Conservation (phyloP, 768 basidiomycete genomes). For the Dioszegia hungarica region DNA sequence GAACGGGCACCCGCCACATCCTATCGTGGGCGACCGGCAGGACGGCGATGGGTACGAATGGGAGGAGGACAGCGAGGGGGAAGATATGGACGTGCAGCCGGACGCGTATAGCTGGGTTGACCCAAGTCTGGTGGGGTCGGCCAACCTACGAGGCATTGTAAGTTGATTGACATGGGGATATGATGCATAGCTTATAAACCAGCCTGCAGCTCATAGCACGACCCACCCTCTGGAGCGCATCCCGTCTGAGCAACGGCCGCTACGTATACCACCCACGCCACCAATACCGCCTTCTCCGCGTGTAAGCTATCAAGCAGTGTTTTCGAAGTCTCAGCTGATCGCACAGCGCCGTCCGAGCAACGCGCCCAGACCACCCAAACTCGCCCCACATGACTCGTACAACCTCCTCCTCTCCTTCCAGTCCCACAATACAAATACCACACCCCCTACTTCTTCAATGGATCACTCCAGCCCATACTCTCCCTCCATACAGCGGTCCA, state of each 20-base stretch:
- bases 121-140: conserved; percentile 31
- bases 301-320: background rate
- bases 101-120: conserved; percentile 40
- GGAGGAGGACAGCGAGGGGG: conserved; percentile 25
- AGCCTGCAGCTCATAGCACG: background rate
- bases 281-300: conserved; percentile 1
- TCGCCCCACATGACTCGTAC: conserved; percentile 28
- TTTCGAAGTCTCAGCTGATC: background rate
- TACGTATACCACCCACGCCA: background rate
- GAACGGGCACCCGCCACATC: background rate
- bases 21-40: background rate
- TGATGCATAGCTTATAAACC: background rate
- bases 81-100: conserved; percentile 13
- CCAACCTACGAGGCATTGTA: conserved; percentile 19
- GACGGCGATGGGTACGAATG: conserved; percentile 22
- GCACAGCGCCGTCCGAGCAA: background rate
- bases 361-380: conserved; percentile 3
- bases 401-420: conserved; percentile 36
- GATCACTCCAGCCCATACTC: background rate
- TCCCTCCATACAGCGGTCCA: conserved; percentile 1
- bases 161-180: background rate
- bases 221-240: background rate
- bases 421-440: conserved; percentile 8
- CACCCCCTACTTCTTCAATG: conserved; percentile 11
- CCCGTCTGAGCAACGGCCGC: no score